Evolutionary conservation across 2,329 filamentous ascomycete genomes (phyloP), one percentile per base, ranked within the genome.

Genomic region (Hypoxylon sp.): DNA sequence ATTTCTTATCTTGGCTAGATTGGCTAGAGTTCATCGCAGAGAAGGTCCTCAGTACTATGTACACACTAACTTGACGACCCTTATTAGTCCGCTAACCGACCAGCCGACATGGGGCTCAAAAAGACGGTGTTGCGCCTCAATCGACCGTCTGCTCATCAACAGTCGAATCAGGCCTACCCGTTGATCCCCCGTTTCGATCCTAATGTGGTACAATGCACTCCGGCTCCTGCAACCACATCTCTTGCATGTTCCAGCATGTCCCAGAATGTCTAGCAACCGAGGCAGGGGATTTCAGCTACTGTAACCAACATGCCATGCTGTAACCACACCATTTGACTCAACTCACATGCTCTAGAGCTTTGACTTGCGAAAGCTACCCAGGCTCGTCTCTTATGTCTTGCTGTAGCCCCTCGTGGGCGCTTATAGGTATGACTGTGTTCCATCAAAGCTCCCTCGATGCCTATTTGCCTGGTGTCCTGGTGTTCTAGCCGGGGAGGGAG

Each of bases 181-280:
- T 64, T 61, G 47, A 54, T 59, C 67, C 53, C 64, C 37, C 64
- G 60, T 65, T 66, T 66, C 47, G 62, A 62, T 67, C 61, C 58
- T n/a, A 59, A 62, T 64, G 64, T 69, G 59, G 62, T 44, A 69
- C 67, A 67, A 64, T 57, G 62, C 51, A 59, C 62, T 66, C 64
- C 59, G 57, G 67, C 56, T 62, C 59, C 51, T 65, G 65, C 62
- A 68, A 68, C 64, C 62, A 65, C 46, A 62, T 69, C 62, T 67
- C 50, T 64, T 66, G 59, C 59, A 66, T 67, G 24, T 4, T 26
- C 24, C 24, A 26, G 24, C 24, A 26, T 7, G 24, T 26, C 24
- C 24, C 24, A 26, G 24, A 26, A 26, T 26, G 50, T 30, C 57
- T 59, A 62, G 58, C 64, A 67, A 65, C 56, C 53, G 56, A 64